Conservation (phyloP, 768 basidiomycete genomes). For the Russula dissimulans region DNA sequence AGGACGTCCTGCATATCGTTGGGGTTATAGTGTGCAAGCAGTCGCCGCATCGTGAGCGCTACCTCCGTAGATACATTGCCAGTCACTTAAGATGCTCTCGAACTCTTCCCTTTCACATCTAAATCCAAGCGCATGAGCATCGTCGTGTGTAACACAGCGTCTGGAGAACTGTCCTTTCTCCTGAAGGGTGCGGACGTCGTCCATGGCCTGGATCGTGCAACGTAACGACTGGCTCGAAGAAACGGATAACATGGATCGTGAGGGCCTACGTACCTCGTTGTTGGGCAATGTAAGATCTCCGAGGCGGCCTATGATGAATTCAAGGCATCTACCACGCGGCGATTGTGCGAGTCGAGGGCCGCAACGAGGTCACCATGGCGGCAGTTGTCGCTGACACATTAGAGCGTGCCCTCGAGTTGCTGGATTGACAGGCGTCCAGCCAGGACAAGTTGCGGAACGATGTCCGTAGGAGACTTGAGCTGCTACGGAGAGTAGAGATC, state of each 20-base stretch:
- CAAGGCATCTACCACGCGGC: slow-evolving; percentile 65
- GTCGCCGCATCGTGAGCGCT: no score
- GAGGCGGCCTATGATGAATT: slow-evolving; percentile 65
- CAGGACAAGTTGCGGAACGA: slow-evolving; percentile 98
- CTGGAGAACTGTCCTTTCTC: slow-evolving; percentile 77
- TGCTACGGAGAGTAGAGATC: slow-evolving; percentile 90
- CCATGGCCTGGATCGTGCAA: slow-evolving; percentile 86
- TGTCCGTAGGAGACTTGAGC: slow-evolving; percentile 86
- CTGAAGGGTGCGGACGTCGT: slow-evolving; percentile 98
- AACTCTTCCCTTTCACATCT: slow-evolving; percentile 96
- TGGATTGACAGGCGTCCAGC: slow-evolving; percentile 97
- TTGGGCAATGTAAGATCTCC: slow-evolving; percentile 72
- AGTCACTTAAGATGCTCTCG: slow-evolving; percentile 75
- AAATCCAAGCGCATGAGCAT: slow-evolving; percentile 99
- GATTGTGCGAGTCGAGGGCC: slow-evolving; percentile 64
- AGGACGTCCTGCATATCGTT: no score
- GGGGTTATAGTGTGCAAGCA: no score
- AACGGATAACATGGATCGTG: slow-evolving; percentile 95
- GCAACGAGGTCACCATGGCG: slow-evolving; percentile 69
- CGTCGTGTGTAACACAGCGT: slow-evolving; percentile 69
- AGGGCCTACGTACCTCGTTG: slow-evolving; percentile 87
- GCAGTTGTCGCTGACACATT: slow-evolving; percentile 64
- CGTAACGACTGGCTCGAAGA: slow-evolving; percentile 99
- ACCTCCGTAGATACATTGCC: no score
- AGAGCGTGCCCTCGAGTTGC: slow-evolving; percentile 83